Percentiles rank a stretch among this genome's conserved stretches.
phyloP scores from a whole-genome alignment of 1,284 basidiomycete species.

The Neotropicomus parvogracilis region DNA sequence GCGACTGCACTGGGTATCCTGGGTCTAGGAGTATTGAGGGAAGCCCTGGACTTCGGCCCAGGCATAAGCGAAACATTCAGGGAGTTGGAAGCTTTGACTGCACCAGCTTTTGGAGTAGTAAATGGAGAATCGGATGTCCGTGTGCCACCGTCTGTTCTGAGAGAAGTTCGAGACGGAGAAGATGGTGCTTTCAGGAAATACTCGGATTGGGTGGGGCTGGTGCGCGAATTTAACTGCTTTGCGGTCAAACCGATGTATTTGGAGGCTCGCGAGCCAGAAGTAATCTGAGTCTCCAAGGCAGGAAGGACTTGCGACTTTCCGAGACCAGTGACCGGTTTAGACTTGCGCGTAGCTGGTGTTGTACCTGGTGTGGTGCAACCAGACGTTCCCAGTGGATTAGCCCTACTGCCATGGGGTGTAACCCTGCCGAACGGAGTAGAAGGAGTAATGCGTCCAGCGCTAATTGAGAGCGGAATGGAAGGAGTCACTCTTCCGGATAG shows the following conservation, averaged over 20 bases:
- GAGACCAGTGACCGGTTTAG: slow-evolving; percentile 24
- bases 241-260: slow-evolving; percentile 82
- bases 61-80: slow-evolving; percentile 40
- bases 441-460: slow-evolving; percentile 46
- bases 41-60: slow-evolving; percentile 43
- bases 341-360: slow-evolving; percentile 35
- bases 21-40: slow-evolving; percentile 53
- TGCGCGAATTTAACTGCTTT: slow-evolving; percentile 62
- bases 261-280: slow-evolving; percentile 78
- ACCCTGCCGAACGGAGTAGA: slow-evolving; percentile 38
- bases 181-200: slow-evolving; percentile 23
- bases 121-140: slow-evolving; percentile 49
- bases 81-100: slow-evolving; percentile 36
- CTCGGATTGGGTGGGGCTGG: slow-evolving; percentile 25
- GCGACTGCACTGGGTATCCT: slow-evolving; percentile 69
- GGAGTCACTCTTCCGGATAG: slow-evolving; percentile 44
- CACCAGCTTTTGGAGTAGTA: slow-evolving; percentile 56
- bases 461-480: slow-evolving; percentile 40
- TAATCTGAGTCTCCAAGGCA: slow-evolving; percentile 49
- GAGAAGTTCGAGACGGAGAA: slow-evolving; percentile 30
- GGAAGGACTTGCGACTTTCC: slow-evolving; percentile 31
- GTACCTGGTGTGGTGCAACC: slow-evolving; percentile 43
- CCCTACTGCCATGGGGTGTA: slow-evolving; percentile 34
- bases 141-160: slow-evolving; percentile 9
- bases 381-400: slow-evolving; percentile 20